Evolutionary conservation across 768 basidiomycete genomes (phyloP), one percentile per base, ranked within the genome.

Genomic region (Termitomyces sp.): DNA sequence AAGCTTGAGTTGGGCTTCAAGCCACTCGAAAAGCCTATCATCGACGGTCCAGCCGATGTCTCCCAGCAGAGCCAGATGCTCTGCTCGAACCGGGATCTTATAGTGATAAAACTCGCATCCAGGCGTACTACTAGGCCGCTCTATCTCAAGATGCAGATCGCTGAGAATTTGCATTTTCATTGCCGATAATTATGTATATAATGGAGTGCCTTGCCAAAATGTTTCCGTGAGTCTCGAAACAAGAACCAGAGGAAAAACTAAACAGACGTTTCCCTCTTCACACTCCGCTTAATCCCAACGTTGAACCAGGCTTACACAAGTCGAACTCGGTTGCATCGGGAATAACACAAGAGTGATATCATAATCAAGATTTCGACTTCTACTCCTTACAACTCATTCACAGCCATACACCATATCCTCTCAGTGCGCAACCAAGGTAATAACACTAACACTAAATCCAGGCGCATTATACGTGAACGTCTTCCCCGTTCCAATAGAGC

Each of bases 401-500:
- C 26, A 45, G 14, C 44, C 14, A 38, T 44, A 23, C 23, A 42
- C 41, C 3, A 43, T 15, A 5, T 35, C 23, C 4, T 5, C 46
- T 65, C 46, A 67, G 35, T 66, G 62, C 26, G 68, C 73, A 14
- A 65, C 68, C 35, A 77, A 53, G 7, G 71, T 75, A 31, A 78
- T 55, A 10, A 78, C 72, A 56, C 68, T 75, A 41, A 77, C 63
- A 60, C 76, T 77, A 40, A 75, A 69, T 3, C 66, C 78, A 19
- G 83, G 79, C 6, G 81, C 83, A 3, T 72, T 80, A 67, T 78
- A 87, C 21, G 76, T 71, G 68, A 87, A 80, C 0, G 70, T 77
- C 63, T 75, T 72, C 15, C 79, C 78, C n/a, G 80, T 78, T 1
- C 62, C 40, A 63, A 84, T 75, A 10, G 64, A 68, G 54, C 70